These are phyloP conservation scores for Barnettozyma sucrosica DNA, from an alignment of 805 yeast genomes.

Conservation along the genomic window DNA sequence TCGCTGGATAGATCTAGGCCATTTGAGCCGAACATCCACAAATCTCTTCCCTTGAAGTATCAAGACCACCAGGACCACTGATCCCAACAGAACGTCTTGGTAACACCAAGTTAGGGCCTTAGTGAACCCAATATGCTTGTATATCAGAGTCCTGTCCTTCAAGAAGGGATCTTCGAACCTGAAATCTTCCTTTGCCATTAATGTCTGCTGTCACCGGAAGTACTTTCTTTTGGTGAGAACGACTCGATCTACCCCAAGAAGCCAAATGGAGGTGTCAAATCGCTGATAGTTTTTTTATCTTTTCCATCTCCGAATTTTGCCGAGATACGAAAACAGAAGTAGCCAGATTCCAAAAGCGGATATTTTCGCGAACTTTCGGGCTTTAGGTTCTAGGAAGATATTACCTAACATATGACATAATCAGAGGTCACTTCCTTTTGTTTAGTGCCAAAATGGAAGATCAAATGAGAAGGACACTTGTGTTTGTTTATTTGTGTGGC, in stretches of 20 bases:
- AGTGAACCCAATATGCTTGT: conserved; percentile 20
- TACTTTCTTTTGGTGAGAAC: background rate
- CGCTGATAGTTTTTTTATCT: background rate
- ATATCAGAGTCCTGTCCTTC: conserved; percentile 16
- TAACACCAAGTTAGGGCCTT: conserved; percentile 18
- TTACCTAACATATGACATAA: background rate
- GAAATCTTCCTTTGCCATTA: conserved; percentile 14
- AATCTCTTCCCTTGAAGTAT: background rate
- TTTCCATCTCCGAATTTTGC: background rate
- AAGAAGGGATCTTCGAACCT: conserved; percentile 19
- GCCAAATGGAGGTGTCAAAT: background rate
- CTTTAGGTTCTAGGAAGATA: too few species aligned
- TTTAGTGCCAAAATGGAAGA: background rate
- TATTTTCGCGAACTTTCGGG: background rate
- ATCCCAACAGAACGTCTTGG: conserved; percentile 15
- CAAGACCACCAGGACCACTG: conserved; percentile 1
- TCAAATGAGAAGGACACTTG: background rate
- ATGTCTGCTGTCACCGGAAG: background rate
- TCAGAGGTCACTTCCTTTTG: background rate
- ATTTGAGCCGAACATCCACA: background rate
- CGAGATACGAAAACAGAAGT: background rate
- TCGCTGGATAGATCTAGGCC: background rate
- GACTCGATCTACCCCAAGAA: too few species aligned
- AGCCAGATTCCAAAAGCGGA: background rate
- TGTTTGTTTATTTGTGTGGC: background rate